Evolutionary conservation across 2,329 filamentous ascomycete genomes (phyloP), one percentile per base, ranked within the genome.

Genomic region (Paecilomyces sp.): DNA sequence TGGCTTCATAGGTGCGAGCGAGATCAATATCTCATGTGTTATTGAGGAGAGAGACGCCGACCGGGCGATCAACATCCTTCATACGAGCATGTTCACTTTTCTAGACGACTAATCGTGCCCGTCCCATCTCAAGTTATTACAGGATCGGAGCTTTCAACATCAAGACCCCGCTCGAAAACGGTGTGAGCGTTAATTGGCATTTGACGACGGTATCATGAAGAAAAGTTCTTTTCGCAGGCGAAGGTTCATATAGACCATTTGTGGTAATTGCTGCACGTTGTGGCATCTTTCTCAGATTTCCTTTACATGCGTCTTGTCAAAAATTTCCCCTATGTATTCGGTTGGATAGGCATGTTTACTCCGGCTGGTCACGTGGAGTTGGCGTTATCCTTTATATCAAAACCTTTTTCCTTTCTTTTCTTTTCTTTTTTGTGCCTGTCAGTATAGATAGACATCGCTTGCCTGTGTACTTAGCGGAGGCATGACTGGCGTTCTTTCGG

Each of bases 1-100:
- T 58, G 57, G 66, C 25, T 31, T 62, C 51, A 47, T 66, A 96
- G 92, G 92, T 69, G 94, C 94, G 28, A 97, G 92, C 73, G 94
- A 99, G 80, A 99, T 99, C 77, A 99, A 97, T 75, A 99, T 99
- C 62, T 96, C 92, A 11, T 99, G 94, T 72, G 94, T 99, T 54
- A 96, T 99, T 72, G 91, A 95, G 69, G 91, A 91, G 66, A 83
- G 88, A 65, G 92, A 97, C 72, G 92, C 94, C 24, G 91, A 92
- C 66, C 86, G 94, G 66, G 94, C 94, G 33, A 89, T 99, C 82
- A 97, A 95, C 73, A 91, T 97, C 69, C 83, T 99, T 65, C 94
- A 99, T 74, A 97, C 94, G 22, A 93, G 92, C 78, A 85, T 99
- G 60, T 97, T 99, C 73, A 97, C 92, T 1, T 97, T 97, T 77